phyloP scores from a whole-genome alignment of 129 eudicot genomes.

The Chrysanthemum seticuspe region DNA sequence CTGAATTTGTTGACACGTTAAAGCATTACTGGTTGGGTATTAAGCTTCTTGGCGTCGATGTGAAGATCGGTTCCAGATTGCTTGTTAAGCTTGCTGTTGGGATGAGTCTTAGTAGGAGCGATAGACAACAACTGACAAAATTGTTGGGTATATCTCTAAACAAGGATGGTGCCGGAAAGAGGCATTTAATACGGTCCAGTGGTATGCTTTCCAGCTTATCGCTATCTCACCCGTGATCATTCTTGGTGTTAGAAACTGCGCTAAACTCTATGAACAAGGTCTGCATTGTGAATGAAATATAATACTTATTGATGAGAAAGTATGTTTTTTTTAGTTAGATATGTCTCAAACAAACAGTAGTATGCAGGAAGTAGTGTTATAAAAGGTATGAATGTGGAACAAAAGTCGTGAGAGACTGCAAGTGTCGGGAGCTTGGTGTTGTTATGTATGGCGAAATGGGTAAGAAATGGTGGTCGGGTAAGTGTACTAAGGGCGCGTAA shows the following conservation, averaged over 20 bases:
- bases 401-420: slow-evolving; percentile 16
- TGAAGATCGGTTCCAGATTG: slow-evolving; percentile 80
- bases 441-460: slow-evolving; percentile 10
- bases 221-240: neutral
- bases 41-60: slow-evolving; percentile 85
- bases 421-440: neutral
- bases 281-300: too few relatives aligned
- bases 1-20: slow-evolving; percentile 77
- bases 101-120: slow-evolving; percentile 89
- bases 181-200: slow-evolving; percentile 77
- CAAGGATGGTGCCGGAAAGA: slow-evolving; percentile 93
- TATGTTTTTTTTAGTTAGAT: too few relatives aligned
- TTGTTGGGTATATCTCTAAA: slow-evolving; percentile 62
- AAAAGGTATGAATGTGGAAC: slow-evolving; percentile 16
- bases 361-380: slow-evolving; percentile 26
- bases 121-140: slow-evolving; percentile 89
- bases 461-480: slow-evolving; percentile 8
- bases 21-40: slow-evolving; percentile 96
- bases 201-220: slow-evolving; percentile 41
- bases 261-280: too few relatives aligned
- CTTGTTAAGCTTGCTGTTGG: slow-evolving; percentile 90
- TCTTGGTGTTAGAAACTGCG: too few relatives aligned
- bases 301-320: too few relatives aligned
- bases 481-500: slow-evolving; percentile 9
- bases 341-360: neutral